Conservation (phyloP, 306 rosid species). For the Vigna reflexopilosa region DNA sequence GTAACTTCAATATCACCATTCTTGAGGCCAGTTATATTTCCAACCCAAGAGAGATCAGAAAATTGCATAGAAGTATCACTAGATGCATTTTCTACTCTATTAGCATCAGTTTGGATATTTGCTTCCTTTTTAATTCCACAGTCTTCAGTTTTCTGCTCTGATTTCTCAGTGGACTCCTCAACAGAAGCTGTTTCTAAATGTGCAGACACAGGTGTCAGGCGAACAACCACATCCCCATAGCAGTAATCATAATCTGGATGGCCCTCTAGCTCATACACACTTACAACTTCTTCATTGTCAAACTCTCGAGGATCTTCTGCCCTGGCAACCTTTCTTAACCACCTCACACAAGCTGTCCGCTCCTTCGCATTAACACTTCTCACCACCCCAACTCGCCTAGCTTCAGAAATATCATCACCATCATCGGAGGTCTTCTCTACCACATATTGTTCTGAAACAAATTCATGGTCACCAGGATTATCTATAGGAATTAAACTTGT, state of each 20-base stretch:
- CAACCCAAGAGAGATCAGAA: constrained; percentile 97
- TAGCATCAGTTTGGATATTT: constrained; percentile 43
- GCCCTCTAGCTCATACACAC: constrained; percentile 96
- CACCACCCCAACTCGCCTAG: constrained; percentile 93
- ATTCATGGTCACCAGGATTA: constrained; percentile 98
- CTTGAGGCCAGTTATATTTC: constrained; percentile 90
- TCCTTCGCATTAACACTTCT: constrained; percentile 93
- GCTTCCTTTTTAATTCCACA: constrained; percentile 49
- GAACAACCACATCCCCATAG: constrained; percentile 96
- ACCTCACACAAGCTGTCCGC: constrained; percentile 89
- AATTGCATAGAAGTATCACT: constrained; percentile 57
- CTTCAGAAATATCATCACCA: constrained; percentile 65
- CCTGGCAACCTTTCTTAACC: constrained; percentile 79
- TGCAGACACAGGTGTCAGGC: constrained; percentile 74
- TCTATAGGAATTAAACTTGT: constrained; percentile 82
- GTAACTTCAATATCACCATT: constrained; percentile 97
- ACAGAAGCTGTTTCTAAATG: constrained; percentile 55
- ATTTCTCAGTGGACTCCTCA: constrained; percentile 56
- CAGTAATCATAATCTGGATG: constrained; percentile 98
- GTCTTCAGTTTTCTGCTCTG: constrained; percentile 55
- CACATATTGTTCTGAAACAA: constrained; percentile 95
- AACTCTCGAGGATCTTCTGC: constrained; percentile 94
- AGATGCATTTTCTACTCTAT: constrained; percentile 55
- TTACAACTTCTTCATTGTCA: constrained; percentile 88
- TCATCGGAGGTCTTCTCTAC: constrained; percentile 92